phyloP scores from a whole-genome alignment of 1,139 yeast genomes.

The Zhuliangozyma parablackwelliae region DNA sequence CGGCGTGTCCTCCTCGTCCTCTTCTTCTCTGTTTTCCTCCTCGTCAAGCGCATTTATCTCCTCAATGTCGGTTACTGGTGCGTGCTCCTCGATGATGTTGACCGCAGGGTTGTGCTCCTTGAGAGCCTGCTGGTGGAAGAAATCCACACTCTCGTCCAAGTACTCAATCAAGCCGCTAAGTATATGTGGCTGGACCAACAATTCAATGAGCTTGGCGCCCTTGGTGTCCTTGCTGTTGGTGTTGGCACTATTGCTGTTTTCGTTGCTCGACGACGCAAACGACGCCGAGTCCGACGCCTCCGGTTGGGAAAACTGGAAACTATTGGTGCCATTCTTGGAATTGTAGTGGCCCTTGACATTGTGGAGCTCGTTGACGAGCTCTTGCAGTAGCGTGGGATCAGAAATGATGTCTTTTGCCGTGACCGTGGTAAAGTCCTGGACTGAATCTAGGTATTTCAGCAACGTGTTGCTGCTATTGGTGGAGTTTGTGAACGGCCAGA shows the following conservation, averaged over 20 bases:
- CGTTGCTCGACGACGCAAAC: slow-evolving; percentile 35
- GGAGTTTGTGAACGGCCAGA: slow-evolving; percentile 46
- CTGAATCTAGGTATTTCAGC: slow-evolving; percentile 40
- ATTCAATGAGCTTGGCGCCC: slow-evolving; percentile 39
- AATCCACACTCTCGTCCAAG: slow-evolving; percentile 34
- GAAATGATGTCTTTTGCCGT: slow-evolving; percentile 32
- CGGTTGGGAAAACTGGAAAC: slow-evolving; percentile 27
- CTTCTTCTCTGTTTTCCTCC: slow-evolving; percentile 1
- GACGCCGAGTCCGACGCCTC: slow-evolving; percentile 27
- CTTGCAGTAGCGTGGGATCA: slow-evolving; percentile 36
- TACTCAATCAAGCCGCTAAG: slow-evolving; percentile 38
- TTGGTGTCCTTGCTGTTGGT: slow-evolving; percentile 30
- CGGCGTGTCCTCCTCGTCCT: slow-evolving; percentile 21
- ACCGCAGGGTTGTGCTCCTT: slow-evolving; percentile 21
- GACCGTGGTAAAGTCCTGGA: slow-evolving; percentile 30
- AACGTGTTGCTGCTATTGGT: slow-evolving; percentile 37
- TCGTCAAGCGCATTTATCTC: slow-evolving; percentile 12
- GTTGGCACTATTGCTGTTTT: slow-evolving; percentile 15
- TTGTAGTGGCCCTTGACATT: slow-evolving; percentile 35
- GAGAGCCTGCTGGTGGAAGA: slow-evolving; percentile 27
- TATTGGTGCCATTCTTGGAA: slow-evolving; percentile 22
- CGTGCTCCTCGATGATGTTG: slow-evolving; percentile 10
- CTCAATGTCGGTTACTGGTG: slow-evolving; percentile 6
- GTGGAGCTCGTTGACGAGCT: slow-evolving; percentile 38
- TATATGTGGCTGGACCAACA: slow-evolving; percentile 44